Evolutionary conservation across 441 rosid species (phyloP), one percentile per base, ranked within the genome.

Genomic region (Populus hybrid): DNA sequence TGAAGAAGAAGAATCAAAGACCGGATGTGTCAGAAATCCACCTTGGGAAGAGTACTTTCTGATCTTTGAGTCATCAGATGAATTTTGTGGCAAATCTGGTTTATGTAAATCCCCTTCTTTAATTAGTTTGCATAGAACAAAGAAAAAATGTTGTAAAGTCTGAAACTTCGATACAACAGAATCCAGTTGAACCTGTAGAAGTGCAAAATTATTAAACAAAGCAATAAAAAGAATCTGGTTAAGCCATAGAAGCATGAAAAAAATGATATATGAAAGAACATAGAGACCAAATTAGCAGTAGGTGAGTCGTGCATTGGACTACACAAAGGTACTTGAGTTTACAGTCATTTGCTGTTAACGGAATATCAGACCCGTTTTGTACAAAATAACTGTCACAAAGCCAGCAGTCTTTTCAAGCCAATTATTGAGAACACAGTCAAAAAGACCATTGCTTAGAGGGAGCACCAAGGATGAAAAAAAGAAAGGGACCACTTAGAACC

Each of bases 21-120:
- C 68, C 45, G 99, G 93, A 82, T 94, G 97, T 79, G 80, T 86
- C 82, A 97, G 81, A 88, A 97, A 97, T 67, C 99, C 98, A 75
- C 99, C 99, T 79, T 90, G 90, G 69, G 87, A 87, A 84, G 93
- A 87, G 85, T 86, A 87, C 75, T 78, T 87, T 31, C 64, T 73
- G 20, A 69, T 28, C 75, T 61, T 82, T 31, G 76, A 74, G 45
- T 79, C 61, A 69, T 80, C 90, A 11, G 87, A 81, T 59, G 81
- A 77, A 80, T 76, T 89, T 83, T 80, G 86, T 53, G 75, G 81
- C 69, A 74, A 35, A 79, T 82, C 87, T 59, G 82, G 79, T 76
- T 82, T 80, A 74, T 86, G 77, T 64, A 80, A 81, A 77, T 84
- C 84, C 83, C 84, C 93, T 73, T 88, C 99, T 82, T 89, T 88